These are phyloP conservation scores for Stentor roeselii DNA, from an alignment of 73 alveolate species.

Conservation along the genomic window DNA sequence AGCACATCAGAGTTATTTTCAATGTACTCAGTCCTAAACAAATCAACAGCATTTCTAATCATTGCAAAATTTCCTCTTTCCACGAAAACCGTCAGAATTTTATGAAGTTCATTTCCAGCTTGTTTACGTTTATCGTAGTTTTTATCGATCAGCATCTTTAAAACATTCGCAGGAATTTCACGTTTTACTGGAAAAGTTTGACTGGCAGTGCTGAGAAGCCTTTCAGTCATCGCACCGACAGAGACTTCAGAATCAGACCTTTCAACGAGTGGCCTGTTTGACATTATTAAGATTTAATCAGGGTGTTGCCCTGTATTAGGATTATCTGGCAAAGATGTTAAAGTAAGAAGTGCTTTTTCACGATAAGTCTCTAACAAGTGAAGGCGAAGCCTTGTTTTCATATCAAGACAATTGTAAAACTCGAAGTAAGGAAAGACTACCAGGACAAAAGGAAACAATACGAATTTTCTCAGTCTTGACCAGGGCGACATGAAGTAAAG, in stretches of 20 bases:
- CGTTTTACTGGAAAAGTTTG: background rate
- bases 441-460: too few species aligned
- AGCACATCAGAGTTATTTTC: background rate
- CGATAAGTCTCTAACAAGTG: too few species aligned
- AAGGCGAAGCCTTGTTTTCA: too few species aligned
- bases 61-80: background rate
- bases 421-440: too few species aligned
- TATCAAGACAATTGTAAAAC: too few species aligned
- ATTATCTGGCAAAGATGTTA: too few species aligned
- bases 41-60: background rate
- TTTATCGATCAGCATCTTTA: background rate
- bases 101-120: constrained; percentile 18
- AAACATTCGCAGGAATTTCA: background rate
- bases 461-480: too few species aligned
- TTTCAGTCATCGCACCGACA: background rate
- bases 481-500: too few species aligned
- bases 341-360: too few species aligned
- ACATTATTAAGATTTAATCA: background rate
- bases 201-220: background rate
- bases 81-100: background rate
- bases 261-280: background rate
- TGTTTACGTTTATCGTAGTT: constrained; percentile 8
- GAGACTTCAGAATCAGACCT: background rate
- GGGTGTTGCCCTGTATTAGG: too few species aligned
- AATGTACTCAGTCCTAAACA: background rate